A percentile compares a stretch with the other conserved stretches of the same genome.
phyloP scores from a whole-genome alignment of 495 filamentous ascomycete species.

The Thozetella sp. region DNA sequence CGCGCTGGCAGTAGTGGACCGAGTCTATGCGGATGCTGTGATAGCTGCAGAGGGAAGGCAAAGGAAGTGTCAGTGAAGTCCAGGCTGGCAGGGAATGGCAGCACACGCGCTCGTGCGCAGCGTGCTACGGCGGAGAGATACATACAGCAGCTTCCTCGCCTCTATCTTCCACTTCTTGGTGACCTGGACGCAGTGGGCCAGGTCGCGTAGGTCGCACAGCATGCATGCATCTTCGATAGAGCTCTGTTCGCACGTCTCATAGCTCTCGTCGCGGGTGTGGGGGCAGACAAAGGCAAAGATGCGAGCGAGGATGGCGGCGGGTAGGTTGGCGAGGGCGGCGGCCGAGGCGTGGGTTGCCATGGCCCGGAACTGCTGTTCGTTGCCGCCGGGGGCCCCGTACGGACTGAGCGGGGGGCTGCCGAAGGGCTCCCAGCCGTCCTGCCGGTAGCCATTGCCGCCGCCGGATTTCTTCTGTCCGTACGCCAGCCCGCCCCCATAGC shows the following conservation, averaged over 20 bases:
- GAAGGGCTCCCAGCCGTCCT: slow-evolving; percentile 10
- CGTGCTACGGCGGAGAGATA: slow-evolving; percentile 5
- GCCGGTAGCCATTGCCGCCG: slow-evolving; percentile 10
- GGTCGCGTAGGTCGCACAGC: slow-evolving; percentile 93
- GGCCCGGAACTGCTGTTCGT: slow-evolving; percentile 11
- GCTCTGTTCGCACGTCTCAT: slow-evolving; percentile 81
- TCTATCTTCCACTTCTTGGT: slow-evolving; percentile 69
- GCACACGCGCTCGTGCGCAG: not conserved
- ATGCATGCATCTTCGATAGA: slow-evolving; percentile 85
- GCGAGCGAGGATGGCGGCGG: slow-evolving; percentile 62
- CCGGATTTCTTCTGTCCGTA: not conserved
- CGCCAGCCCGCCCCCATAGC: slow-evolving; percentile 16
- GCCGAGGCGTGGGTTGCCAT: slow-evolving; percentile 28
- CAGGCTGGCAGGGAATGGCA: not conserved
- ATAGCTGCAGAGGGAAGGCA: slow-evolving; percentile 58
- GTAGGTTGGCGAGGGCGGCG: slow-evolving; percentile 46
- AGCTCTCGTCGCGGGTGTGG: slow-evolving; percentile 74
- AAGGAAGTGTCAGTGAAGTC: slow-evolving; percentile 8
- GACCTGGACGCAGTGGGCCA: slow-evolving; percentile 76
- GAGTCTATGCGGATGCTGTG: slow-evolving; percentile 88
- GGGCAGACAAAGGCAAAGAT: slow-evolving; percentile 87
- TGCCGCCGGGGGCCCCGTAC: not conserved
- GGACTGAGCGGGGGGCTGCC: slow-evolving; percentile 10
- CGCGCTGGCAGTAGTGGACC: slow-evolving; percentile 92
- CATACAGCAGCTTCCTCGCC: slow-evolving; percentile 63